These are phyloP conservation scores for Cutaneotrichosporon sp. DNA, from an alignment of 1,284 basidiomycete genomes.

Conservation along the genomic window DNA sequence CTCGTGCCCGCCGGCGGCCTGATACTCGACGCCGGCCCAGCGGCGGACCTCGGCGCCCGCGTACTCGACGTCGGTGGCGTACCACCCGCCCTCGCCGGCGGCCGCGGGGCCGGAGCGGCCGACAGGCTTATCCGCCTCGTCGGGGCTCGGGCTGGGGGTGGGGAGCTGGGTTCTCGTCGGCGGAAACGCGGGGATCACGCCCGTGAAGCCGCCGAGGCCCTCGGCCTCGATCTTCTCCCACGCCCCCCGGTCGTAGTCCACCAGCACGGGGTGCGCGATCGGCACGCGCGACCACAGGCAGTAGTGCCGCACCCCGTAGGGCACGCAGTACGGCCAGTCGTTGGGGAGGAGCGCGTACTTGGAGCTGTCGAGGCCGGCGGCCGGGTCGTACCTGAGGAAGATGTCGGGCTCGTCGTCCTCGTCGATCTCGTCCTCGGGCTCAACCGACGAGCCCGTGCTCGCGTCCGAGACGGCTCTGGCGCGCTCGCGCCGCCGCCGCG, in stretches of 20 bases:
- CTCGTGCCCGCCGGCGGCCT: constrained; percentile 40
- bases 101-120: constrained; percentile 12
- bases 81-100: constrained; percentile 33
- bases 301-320: constrained; percentile 48
- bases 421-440: constrained; percentile 8
- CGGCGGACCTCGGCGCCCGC: constrained; percentile 31
- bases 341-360: constrained; percentile 49
- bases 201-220: constrained; percentile 50
- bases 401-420: constrained; percentile 29
- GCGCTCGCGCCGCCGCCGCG: background rate
- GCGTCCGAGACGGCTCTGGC: no score
- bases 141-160: background rate
- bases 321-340: constrained; percentile 53
- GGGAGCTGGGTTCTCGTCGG: background rate
- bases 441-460: background rate
- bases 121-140: constrained; percentile 4
- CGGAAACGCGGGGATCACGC: constrained; percentile 30
- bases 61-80: constrained; percentile 35
- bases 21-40: constrained; percentile 43
- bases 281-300: constrained; percentile 51
- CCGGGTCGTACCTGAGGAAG: constrained; percentile 35
- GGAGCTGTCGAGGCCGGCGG: constrained; percentile 33
- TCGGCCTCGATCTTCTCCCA: constrained; percentile 45
- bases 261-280: constrained; percentile 47
- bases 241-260: constrained; percentile 36